Conservation (phyloP, 164 flowering plant genomes). For the Vitis vinifera region DNA sequence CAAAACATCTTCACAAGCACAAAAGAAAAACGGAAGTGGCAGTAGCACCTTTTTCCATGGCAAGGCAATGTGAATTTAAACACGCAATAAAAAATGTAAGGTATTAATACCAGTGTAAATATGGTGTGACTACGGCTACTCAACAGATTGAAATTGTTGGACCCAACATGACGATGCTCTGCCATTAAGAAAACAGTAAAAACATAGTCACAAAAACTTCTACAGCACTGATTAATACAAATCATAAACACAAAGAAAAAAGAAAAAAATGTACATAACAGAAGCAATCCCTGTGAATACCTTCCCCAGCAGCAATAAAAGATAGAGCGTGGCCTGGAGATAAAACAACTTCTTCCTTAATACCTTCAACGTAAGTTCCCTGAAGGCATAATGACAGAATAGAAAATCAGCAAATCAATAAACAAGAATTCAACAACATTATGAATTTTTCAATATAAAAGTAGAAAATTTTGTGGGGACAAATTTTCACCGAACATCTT, state of each 20-base stretch:
- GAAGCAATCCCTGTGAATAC: constrained; percentile 29
- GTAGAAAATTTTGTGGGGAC: not conserved
- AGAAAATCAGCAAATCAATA: not conserved
- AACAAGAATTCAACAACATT: not conserved
- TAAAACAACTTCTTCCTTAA: constrained; percentile 97
- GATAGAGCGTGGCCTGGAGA: constrained; percentile 99
- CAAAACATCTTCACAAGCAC: too few species aligned
- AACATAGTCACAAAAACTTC: not conserved
- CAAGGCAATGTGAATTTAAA: not conserved
- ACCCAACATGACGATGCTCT: constrained; percentile 99
- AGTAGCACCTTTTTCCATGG: too few species aligned
- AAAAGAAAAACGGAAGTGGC: too few species aligned
- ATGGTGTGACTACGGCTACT: constrained; percentile 99
- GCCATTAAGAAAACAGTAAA: constrained; percentile 25
- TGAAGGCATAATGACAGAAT: constrained; percentile 22
- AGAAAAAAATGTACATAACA: not conserved
- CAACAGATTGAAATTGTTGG: constrained; percentile 88
- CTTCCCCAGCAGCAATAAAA: constrained; percentile 99
- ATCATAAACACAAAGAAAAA: not conserved
- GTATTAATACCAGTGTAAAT: constrained; percentile 69
- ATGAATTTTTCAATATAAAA: not conserved
- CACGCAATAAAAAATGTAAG: not conserved
- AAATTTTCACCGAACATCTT: not conserved
- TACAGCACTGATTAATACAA: not conserved
- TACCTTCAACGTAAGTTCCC: constrained; percentile 99